These are phyloP conservation scores for Misopates orontium DNA, from an alignment of 257 asterid species.

Conservation along the genomic window DNA sequence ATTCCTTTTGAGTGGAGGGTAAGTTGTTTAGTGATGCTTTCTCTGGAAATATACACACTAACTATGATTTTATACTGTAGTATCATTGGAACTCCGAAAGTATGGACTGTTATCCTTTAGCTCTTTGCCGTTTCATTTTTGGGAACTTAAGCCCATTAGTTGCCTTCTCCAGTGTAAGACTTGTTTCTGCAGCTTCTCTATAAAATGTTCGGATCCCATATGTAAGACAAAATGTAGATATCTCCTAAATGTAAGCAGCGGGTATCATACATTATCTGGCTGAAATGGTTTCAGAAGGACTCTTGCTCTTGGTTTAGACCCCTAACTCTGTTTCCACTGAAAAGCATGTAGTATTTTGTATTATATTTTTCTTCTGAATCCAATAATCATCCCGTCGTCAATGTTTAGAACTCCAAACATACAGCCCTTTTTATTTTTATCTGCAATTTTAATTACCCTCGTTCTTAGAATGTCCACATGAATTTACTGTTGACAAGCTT, in stretches of 20 bases:
- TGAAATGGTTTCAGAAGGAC: conserved; percentile 11
- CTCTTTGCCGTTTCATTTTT: background rate
- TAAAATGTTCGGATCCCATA: background rate
- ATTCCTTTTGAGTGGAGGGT: conserved; percentile 89
- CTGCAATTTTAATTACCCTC: background rate
- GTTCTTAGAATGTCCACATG: background rate
- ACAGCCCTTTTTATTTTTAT: too few species aligned
- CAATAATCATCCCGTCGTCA: too few species aligned
- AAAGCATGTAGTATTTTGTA: too few species aligned
- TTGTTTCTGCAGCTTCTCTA: background rate
- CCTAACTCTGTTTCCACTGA: too few species aligned
- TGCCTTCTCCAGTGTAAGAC: background rate
- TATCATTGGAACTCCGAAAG: background rate
- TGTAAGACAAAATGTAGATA: background rate
- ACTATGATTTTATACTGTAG: background rate
- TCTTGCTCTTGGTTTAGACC: too few species aligned
- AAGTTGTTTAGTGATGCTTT: conserved; percentile 30
- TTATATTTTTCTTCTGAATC: too few species aligned
- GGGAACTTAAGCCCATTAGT: background rate
- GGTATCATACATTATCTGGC: background rate
- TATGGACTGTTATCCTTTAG: background rate
- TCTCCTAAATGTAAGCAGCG: background rate
- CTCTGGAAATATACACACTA: background rate
- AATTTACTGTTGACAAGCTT: background rate
- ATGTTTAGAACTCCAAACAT: too few species aligned